Conservation (phyloP, 2,329 filamentous ascomycete genomes). For the Neonectria magnoliae region DNA sequence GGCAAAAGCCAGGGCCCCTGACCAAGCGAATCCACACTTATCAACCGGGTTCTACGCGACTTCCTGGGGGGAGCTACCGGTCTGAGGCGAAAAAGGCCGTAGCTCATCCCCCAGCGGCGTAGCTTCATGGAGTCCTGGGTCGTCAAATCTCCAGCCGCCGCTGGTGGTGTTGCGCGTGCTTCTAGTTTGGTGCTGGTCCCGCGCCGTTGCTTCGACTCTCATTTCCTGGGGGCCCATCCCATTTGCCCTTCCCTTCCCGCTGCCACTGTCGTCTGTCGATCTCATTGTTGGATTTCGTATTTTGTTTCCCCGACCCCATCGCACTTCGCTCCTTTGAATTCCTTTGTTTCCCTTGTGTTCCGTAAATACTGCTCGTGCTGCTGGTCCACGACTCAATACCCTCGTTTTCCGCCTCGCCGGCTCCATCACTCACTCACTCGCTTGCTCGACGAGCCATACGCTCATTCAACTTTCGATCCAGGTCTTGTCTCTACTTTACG, state of each 20-base stretch:
- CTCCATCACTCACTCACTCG: slow-evolving; percentile 38
- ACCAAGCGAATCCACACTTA: slow-evolving; percentile 23
- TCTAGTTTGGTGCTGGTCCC: slow-evolving; percentile 29
- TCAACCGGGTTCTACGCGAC: slow-evolving; percentile 2
- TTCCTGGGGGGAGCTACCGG: neutral
- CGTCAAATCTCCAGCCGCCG: slow-evolving; percentile 35
- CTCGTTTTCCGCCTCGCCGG: slow-evolving; percentile 27
- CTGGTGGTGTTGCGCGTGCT: slow-evolving; percentile 27
- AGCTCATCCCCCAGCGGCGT: slow-evolving; percentile 18
- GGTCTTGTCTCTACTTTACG: slow-evolving; percentile 22
- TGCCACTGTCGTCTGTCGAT: slow-evolving; percentile 34
- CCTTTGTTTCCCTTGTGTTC: slow-evolving; percentile 34
- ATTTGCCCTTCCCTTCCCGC: slow-evolving; percentile 22
- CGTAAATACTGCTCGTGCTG: slow-evolving; percentile 35
- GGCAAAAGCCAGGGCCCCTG: slow-evolving; percentile 21
- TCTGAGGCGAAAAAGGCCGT: neutral
- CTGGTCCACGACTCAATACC: slow-evolving; percentile 34
- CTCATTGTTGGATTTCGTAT: slow-evolving; percentile 33
- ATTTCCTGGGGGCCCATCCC: slow-evolving; percentile 42
- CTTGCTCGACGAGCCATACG: slow-evolving; percentile 38
- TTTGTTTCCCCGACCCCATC: slow-evolving; percentile 29
- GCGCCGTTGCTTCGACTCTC: slow-evolving; percentile 37
- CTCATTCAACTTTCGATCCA: slow-evolving; percentile 32
- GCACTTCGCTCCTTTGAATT: slow-evolving; percentile 27
- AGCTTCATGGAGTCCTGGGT: slow-evolving; percentile 20